Base-by-base conservation (phyloP, 805 yeast species). In the Zygoascus ofunaensis region DNA sequence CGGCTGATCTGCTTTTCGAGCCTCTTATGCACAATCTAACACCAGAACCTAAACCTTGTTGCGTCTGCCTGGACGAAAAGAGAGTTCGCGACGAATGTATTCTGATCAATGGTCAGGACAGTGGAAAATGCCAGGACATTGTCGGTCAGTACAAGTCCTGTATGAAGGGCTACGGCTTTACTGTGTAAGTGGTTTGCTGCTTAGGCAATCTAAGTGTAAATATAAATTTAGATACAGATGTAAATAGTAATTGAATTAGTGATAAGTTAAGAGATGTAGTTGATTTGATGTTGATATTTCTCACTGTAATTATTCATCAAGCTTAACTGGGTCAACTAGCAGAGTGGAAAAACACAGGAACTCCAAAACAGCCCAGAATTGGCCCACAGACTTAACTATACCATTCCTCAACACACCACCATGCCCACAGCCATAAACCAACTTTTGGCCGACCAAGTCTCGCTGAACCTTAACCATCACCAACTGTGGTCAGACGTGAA, bases 81-180 rank as follows among this genome's bases (percentile, higher is more conserved):
- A 73, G 81, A 49, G 62, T 67, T 20, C 76, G 97, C 59, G 98
- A 90, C 58, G 89, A 87, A 57, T 92, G 97, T 61, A 68, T 90
- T 45, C 72, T 90, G 50, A 66, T 76, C 53, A 79, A 84, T 55
- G 96, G 95, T 39, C 81, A 81, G 53, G 97, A 87, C 17, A 72
- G 84, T 38, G 86, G 80, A 26, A 81, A 86, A 55, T 90, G 98
- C 65, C 75, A 79, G 47, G 75, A 73, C 44, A 62, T 86, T 42
- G 82, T 90, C 50, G 66, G 65, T 19, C 70, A 77, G 47, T 92
- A 92, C 71, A 89, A 87, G 64, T 58, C 60, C 23, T 90, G 98
- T 67, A 90, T 90, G 98, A 80, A 80, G 58, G 87, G 94, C 17
- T 90, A 66, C 61, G 98, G 98, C 0, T 90, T 90, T 34, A 19